Evolutionary conservation across 768 basidiomycete genomes (phyloP).

Genomic region (Auriscalpium vulgare): DNA sequence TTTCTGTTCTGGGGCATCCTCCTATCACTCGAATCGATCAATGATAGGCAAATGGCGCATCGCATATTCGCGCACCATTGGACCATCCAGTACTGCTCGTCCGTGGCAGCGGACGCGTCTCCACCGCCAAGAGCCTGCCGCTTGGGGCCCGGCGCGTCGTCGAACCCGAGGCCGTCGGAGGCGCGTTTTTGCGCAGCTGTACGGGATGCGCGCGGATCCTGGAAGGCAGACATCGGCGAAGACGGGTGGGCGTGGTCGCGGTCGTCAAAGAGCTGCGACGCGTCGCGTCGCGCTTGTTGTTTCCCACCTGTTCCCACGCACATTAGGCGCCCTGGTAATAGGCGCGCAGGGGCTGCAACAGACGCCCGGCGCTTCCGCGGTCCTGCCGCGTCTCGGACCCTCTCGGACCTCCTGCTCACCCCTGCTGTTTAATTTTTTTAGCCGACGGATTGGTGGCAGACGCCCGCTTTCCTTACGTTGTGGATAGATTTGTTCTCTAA

Average conservation of each 20-base stretch:
- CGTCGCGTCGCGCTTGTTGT: slow-evolving; percentile 9
- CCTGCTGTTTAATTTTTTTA: too few species aligned
- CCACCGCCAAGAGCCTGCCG: slow-evolving; percentile 14
- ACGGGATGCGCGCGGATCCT: slow-evolving; percentile 3
- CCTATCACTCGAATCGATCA: slow-evolving; percentile 30
- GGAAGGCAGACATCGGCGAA: slow-evolving; percentile 9
- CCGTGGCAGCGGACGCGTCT: slow-evolving; percentile 6
- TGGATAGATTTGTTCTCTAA: too few species aligned
- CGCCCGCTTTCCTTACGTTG: too few species aligned
- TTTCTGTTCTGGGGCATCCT: slow-evolving; percentile 66
- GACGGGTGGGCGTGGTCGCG: not conserved
- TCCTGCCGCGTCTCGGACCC: too few species aligned
- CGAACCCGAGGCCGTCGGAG: slow-evolving; percentile 12
- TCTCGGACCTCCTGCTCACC: too few species aligned
- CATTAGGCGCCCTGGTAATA: not conserved
- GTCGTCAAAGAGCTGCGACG: slow-evolving; percentile 1
- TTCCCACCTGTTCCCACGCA: not conserved
- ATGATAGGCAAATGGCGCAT: not conserved
- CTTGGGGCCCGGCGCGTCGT: slow-evolving; percentile 11
- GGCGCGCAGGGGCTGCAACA: too few species aligned
- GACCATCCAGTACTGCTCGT: slow-evolving; percentile 62
- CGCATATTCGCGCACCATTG: slow-evolving; percentile 46
- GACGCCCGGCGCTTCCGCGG: too few species aligned
- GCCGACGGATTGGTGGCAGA: too few species aligned
- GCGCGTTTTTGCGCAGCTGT: slow-evolving; percentile 16